These are phyloP conservation scores for Fusarium pseudonygamai DNA, from an alignment of 2,329 filamentous ascomycete genomes.

Conservation along the genomic window DNA sequence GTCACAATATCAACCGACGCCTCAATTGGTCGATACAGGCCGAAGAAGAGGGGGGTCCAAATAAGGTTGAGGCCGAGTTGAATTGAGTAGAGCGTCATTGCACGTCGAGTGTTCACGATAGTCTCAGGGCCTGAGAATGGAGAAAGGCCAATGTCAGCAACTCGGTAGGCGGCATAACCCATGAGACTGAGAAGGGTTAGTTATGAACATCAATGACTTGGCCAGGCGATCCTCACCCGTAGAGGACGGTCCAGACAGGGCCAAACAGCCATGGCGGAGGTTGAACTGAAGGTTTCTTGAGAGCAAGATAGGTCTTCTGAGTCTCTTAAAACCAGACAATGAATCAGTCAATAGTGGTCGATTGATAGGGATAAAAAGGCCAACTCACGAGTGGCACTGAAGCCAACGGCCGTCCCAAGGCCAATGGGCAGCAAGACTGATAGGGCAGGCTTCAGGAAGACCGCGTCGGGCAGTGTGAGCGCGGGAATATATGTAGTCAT, in stretches of 20 bases:
- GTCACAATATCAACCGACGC: constrained; percentile 80
- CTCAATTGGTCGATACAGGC: constrained; percentile 74
- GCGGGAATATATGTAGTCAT: constrained; percentile 87
- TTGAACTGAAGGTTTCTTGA: constrained; percentile 73
- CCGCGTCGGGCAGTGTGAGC: constrained; percentile 74
- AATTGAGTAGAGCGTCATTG: constrained; percentile 83
- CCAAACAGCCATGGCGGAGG: constrained; percentile 71
- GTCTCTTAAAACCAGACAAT: constrained; percentile 56
- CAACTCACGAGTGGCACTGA: constrained; percentile 69
- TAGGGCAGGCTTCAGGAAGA: constrained; percentile 77
- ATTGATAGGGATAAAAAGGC: background rate
- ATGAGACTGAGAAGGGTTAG: constrained; percentile 62
- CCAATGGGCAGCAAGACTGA: constrained; percentile 81
- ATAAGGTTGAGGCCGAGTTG: constrained; percentile 86
- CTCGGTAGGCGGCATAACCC: constrained; percentile 89
- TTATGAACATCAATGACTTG: background rate
- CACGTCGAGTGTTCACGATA: constrained; percentile 69
- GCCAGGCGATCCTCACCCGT: constrained; percentile 54
- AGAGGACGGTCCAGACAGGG: constrained; percentile 73
- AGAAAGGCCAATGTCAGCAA: constrained; percentile 69
- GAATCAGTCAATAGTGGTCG: background rate
- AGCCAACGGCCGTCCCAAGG: constrained; percentile 78
- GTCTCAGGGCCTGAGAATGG: constrained; percentile 64
- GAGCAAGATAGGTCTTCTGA: constrained; percentile 68
- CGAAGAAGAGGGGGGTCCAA: constrained; percentile 96